Conservation (phyloP, 805 yeast species). For the Candida succiphila region DNA sequence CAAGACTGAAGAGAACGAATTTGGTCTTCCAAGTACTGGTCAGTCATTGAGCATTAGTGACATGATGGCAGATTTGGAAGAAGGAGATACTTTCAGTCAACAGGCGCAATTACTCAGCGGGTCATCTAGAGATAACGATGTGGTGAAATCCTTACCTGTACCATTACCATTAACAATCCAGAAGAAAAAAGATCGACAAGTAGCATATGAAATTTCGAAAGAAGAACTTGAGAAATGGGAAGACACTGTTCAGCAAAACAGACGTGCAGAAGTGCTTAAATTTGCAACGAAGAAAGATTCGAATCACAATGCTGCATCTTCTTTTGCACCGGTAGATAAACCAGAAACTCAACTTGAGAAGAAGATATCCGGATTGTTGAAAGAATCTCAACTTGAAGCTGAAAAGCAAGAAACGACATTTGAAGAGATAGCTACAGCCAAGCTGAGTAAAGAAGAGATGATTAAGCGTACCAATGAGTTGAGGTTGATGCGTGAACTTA, state of each 20-base stretch:
- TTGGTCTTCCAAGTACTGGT: slow-evolving; percentile 51
- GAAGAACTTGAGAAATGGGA: slow-evolving; percentile 85
- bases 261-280: slow-evolving; percentile 75
- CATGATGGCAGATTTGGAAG: slow-evolving; percentile 60
- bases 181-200: slow-evolving; percentile 74
- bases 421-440: slow-evolving; percentile 78
- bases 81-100: slow-evolving; percentile 33
- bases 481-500: slow-evolving; percentile 86
- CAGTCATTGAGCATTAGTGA: slow-evolving; percentile 56
- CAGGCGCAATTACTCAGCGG: slow-evolving; percentile 37
- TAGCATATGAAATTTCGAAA: slow-evolving; percentile 83
- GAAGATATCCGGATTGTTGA: slow-evolving; percentile 50
- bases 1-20: slow-evolving; percentile 58
- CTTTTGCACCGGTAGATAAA: slow-evolving; percentile 39
- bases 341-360: slow-evolving; percentile 56
- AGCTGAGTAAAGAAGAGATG: slow-evolving; percentile 72
- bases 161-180: slow-evolving; percentile 85
- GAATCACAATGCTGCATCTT: slow-evolving; percentile 38
- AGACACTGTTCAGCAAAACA: slow-evolving; percentile 66
- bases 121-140: slow-evolving; percentile 15
- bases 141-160: slow-evolving; percentile 45
- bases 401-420: slow-evolving; percentile 74
- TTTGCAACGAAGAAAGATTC: slow-evolving; percentile 51
- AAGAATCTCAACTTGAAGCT: slow-evolving; percentile 57
- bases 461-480: slow-evolving; percentile 69